Percentiles rank a stretch among this genome's conserved stretches.
Evolutionary conservation across 345 rosid species (phyloP).

Genomic region (Theobroma cacao): DNA sequence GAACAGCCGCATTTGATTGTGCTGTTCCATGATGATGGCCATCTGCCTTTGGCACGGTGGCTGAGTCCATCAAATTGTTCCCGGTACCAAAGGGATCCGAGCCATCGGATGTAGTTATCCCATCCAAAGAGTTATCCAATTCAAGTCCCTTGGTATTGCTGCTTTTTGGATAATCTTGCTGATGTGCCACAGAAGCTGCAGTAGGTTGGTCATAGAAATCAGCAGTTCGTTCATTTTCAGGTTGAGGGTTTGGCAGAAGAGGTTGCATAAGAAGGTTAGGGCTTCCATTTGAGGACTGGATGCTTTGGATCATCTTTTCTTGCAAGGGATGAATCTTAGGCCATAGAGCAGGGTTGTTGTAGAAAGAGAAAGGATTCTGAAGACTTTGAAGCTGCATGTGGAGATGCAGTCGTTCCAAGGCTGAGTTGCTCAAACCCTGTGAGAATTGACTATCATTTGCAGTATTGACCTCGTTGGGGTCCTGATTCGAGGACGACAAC

Average conservation of each 20-base stretch:
- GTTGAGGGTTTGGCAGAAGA: slow-evolving; percentile 18
- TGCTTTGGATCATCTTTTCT: slow-evolving; percentile 35
- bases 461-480: slow-evolving; percentile 16
- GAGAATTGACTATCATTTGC: slow-evolving; percentile 23
- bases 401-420: slow-evolving; percentile 86
- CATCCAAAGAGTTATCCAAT: slow-evolving; percentile 22
- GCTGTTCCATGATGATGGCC: not conserved
- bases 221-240: slow-evolving; percentile 18
- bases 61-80: slow-evolving; percentile 16
- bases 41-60: not conserved
- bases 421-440: slow-evolving; percentile 63
- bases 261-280: slow-evolving; percentile 18
- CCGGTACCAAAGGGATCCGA: not conserved
- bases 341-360: slow-evolving; percentile 65
- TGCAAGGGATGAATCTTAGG: slow-evolving; percentile 71
- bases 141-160: slow-evolving; percentile 11
- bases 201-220: slow-evolving; percentile 13
- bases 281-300: slow-evolving; percentile 35
- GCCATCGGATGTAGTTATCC: slow-evolving; percentile 14
- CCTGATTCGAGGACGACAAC: slow-evolving; percentile 13
- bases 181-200: slow-evolving; percentile 13
- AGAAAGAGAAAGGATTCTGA: slow-evolving; percentile 58
- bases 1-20: slow-evolving; percentile 11
- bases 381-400: slow-evolving; percentile 88
- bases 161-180: slow-evolving; percentile 19